A percentile compares a stretch with the other conserved stretches of the same genome.
These are phyloP conservation scores for Pleurotus sapidus DNA, from an alignment of 768 basidiomycete genomes.

Conservation along the genomic window DNA sequence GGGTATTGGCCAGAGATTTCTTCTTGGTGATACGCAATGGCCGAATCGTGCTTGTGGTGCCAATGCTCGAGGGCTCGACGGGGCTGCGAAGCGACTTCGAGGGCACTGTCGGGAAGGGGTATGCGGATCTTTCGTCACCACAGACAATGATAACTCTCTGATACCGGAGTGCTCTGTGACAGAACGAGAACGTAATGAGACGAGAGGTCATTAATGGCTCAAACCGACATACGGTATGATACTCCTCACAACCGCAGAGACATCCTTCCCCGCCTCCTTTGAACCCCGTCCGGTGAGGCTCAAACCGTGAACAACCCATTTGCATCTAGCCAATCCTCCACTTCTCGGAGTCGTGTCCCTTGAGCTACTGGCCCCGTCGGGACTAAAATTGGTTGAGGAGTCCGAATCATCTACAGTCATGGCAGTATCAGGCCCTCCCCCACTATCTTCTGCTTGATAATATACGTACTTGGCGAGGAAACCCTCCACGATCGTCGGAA, in stretches of 20 bases:
- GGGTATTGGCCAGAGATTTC: too few relatives aligned
- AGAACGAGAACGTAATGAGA: neutral
- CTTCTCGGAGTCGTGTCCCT: too few relatives aligned
- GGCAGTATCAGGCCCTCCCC: too few relatives aligned
- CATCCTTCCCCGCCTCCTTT: neutral
- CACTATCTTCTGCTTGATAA: too few relatives aligned
- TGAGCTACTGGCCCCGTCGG: too few relatives aligned
- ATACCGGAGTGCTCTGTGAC: neutral
- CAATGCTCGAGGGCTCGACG: too few relatives aligned
- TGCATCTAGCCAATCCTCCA: neutral
- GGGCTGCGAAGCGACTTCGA: too few relatives aligned
- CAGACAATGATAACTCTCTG: neutral
- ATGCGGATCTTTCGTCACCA: neutral
- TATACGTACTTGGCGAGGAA: too few relatives aligned
- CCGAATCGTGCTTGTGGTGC: neutral
- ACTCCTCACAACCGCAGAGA: neutral
- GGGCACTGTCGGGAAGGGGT: too few relatives aligned
- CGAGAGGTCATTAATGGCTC: neutral
- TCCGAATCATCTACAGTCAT: too few relatives aligned
- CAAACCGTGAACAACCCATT: neutral
- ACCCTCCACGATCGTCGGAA: too few relatives aligned
- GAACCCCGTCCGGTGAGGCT: neutral
- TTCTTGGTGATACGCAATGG: constrained; percentile 7
- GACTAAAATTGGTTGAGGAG: too few relatives aligned
- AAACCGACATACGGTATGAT: neutral